Percentiles rank a stretch among this genome's conserved stretches.
Evolutionary conservation across 768 basidiomycete genomes (phyloP).

Genomic region (Neoboletus brunneissimus): DNA sequence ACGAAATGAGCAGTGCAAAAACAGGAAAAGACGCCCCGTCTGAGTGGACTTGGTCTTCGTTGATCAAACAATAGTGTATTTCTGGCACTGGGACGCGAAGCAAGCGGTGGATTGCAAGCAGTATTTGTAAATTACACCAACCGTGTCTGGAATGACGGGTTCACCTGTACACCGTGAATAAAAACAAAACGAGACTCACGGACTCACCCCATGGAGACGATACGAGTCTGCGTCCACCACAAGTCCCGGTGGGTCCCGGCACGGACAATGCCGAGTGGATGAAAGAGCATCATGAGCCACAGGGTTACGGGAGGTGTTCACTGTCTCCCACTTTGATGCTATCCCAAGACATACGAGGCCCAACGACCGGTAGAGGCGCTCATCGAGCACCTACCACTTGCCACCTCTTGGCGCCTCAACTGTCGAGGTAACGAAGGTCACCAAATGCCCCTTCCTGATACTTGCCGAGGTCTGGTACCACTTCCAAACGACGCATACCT

Average conservation of each 20-base stretch:
- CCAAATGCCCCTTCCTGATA: not conserved
- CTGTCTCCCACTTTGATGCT: not conserved
- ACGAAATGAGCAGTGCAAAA: not conserved
- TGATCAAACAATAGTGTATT: not conserved
- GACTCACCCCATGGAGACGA: not conserved
- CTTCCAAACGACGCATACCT: not conserved
- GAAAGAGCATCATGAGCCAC: not conserved
- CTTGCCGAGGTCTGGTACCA: not conserved
- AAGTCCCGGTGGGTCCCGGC: not conserved
- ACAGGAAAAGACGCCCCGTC: not conserved
- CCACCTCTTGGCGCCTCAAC: not conserved
- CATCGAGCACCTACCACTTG: not conserved
- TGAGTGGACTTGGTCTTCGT: not conserved
- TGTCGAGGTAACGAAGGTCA: not conserved
- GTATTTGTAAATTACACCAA: not conserved
- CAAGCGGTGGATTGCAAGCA: not conserved
- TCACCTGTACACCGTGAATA: not conserved
- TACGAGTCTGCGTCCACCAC: too few species aligned
- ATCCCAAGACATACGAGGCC: not conserved
- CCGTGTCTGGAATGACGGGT: not conserved
- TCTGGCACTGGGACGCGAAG: not conserved
- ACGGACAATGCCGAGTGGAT: not conserved
- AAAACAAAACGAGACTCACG: not conserved
- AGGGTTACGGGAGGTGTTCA: too few species aligned
- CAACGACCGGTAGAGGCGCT: not conserved